Conservation (phyloP, 768 basidiomycete species). For the Floccularia luteovirens region DNA sequence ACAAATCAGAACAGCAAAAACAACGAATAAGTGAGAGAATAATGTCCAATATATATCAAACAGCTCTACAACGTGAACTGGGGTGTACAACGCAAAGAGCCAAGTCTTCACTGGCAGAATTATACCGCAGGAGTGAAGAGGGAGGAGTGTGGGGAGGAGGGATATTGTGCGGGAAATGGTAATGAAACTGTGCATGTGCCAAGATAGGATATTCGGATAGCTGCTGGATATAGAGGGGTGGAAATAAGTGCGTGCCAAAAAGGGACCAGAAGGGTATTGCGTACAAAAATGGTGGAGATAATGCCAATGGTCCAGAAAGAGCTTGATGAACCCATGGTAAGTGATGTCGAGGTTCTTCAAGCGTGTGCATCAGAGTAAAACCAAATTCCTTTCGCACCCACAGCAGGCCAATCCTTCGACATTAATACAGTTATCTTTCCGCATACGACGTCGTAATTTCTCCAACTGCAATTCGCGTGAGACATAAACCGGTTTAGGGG, state of each 20-base stretch:
- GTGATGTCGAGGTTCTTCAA: no score
- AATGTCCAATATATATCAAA: constrained; percentile 1
- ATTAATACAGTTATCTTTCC: constrained; percentile 24
- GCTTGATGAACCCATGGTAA: no score
- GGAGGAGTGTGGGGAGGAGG: background rate
- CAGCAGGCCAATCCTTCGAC: constrained; percentile 24
- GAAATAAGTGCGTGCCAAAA: no score
- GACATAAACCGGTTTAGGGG: constrained; percentile 34
- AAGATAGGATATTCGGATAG: no score
- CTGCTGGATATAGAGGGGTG: no score
- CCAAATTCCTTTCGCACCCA: constrained; percentile 28
- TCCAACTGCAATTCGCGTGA: constrained; percentile 61
- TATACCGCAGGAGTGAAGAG: background rate
- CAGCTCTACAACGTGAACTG: background rate
- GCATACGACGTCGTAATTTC: constrained; percentile 50
- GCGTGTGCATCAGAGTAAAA: constrained; percentile 32
- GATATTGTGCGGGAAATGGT: no score
- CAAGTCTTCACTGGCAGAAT: no score
- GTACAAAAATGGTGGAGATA: no score
- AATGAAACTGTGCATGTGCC: no score
- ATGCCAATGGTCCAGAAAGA: no score
- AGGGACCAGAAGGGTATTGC: no score
- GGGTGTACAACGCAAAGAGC: background rate
- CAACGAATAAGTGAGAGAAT: constrained; percentile 1
- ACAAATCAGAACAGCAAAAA: no score